phyloP scores from a whole-genome alignment of 179 eudicot genomes.

The Heliamphora pulchella region DNA sequence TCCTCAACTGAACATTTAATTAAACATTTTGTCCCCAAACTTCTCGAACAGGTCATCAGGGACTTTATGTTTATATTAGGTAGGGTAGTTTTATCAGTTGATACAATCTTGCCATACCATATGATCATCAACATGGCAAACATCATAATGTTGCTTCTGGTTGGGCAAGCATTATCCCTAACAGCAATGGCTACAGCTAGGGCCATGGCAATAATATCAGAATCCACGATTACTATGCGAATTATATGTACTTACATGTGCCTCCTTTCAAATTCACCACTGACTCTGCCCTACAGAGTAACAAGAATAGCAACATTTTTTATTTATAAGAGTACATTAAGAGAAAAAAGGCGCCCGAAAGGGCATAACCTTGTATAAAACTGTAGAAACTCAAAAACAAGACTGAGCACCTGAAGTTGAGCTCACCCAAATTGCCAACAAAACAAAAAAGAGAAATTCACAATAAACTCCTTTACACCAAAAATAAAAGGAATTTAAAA shows the following conservation, averaged over 20 bases:
- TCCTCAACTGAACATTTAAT: neutral
- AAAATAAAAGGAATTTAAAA: neutral
- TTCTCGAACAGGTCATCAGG: constrained; percentile 1
- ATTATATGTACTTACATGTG: too few species aligned
- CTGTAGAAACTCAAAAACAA: neutral
- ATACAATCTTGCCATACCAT: neutral
- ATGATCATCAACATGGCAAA: neutral
- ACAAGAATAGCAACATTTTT: too few species aligned
- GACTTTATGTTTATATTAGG: neutral
- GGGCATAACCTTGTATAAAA: neutral
- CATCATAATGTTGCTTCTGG: neutral
- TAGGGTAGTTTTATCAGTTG: neutral
- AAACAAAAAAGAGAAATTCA: neutral
- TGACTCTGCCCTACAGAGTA: too few species aligned
- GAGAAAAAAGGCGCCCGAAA: neutral
- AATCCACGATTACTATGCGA: too few species aligned
- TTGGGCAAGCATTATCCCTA: neutral
- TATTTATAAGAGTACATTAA: too few species aligned
- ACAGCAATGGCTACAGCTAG: too few species aligned
- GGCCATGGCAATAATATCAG: too few species aligned
- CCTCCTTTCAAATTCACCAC: too few species aligned
- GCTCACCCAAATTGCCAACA: neutral
- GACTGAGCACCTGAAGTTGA: constrained; percentile 2
- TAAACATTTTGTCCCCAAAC: neutral
- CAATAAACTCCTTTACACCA: neutral